Evolutionary conservation across 139 green algal genomes (phyloP), one percentile per base, ranked within the genome.

Genomic region (Chlorella sp.): DNA sequence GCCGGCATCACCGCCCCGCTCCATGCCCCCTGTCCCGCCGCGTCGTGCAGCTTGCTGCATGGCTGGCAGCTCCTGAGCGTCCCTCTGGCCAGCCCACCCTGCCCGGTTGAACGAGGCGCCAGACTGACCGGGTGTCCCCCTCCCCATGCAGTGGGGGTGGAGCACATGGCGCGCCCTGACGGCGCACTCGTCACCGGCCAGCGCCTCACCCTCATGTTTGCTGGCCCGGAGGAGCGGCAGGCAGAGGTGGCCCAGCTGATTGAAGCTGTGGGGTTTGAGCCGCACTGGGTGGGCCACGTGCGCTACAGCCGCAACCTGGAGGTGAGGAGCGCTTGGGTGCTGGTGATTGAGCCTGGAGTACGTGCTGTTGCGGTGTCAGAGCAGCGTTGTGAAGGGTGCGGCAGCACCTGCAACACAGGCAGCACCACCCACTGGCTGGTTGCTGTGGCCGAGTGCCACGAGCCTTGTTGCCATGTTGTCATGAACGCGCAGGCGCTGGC

Each of bases 251-350:
- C 64, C 38, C 51, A 86, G 68, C 48, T 91, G 28, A 64, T 91
- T 11, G 24, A 30, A 0, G 76, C 38, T 8, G 77, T 79, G n/a
- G 87, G 87, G 19, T 89, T 90, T 64, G 58, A 32, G 36, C 87
- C 87, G 30, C 36, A 36, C 58, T 89, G 80, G 3, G 76, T 91
- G 32, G 87, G 87, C 9, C 69, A 76, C 69, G 85, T 91, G 58
- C 81, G 87, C 26, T 88, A 91, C 34, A 81, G 81, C 0, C 69
- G 87, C 38, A 89, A 91, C 70, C 76, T 91, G 9, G 87, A 91
- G 41, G 78, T 46, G 28, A 22, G 30, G 40, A n/a, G n/a, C n/a
- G 72, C 72, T n/a, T 19, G 26, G 16, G 58, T 67, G 9, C 13
- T 8, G 22, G 58, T 13, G 5, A 13, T n/a, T n/a, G n/a, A n/a